These are phyloP conservation scores for Ceratocystis colombiana DNA, from an alignment of 2,329 filamentous ascomycete genomes.

Conservation along the genomic window DNA sequence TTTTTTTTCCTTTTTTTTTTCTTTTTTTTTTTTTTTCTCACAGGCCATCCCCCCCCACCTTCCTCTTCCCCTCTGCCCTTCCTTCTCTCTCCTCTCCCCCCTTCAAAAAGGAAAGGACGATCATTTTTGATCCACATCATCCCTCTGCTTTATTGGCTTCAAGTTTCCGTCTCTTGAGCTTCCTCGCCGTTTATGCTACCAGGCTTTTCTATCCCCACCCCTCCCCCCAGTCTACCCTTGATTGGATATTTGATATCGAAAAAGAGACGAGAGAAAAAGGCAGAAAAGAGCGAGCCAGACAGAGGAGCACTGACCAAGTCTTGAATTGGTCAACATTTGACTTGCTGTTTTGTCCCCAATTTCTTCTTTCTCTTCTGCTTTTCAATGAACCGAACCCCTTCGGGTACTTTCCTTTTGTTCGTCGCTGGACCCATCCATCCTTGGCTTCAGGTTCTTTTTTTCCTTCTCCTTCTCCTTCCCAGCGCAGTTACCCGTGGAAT, in stretches of 20 bases:
- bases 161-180: conserved; percentile 15
- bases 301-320: conserved; percentile 4
- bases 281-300: not conserved
- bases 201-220: not conserved
- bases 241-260: not conserved
- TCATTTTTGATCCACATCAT: conserved; percentile 14
- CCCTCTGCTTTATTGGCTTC: conserved; percentile 16
- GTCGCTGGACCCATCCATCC: conserved; percentile 8
- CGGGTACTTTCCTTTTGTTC: not conserved
- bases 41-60: not conserved
- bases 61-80: not conserved
- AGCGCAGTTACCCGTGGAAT: not conserved
- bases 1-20: not conserved
- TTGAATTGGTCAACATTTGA: not conserved
- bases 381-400: not conserved
- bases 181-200: conserved; percentile 10
- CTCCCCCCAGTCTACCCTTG: not conserved
- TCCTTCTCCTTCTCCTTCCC: not conserved
- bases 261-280: conserved; percentile 3
- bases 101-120: conserved; percentile 13
- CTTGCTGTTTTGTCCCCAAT: conserved; percentile 4
- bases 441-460: not conserved
- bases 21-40: not conserved
- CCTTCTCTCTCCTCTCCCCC: conserved; percentile 4
- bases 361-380: conserved; percentile 11